Evolutionary conservation across 139 green algal species (phyloP).

Genomic region (Diplosphaera chodatii): DNA sequence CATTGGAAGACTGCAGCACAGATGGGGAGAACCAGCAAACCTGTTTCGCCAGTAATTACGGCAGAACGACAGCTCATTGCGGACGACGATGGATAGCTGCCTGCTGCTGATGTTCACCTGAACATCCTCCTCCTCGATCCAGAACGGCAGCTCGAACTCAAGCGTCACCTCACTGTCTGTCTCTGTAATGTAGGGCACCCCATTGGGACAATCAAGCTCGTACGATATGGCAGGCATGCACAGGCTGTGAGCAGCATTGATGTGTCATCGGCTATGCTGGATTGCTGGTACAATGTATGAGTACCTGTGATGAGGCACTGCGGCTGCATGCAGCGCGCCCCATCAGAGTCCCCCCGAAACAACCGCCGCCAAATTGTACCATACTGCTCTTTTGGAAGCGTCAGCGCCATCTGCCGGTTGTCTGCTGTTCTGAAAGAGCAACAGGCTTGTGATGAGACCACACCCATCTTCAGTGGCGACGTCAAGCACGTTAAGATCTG

Average conservation of each 20-base stretch:
- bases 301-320: conserved; percentile 40
- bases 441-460: background rate
- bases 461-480: too few species aligned
- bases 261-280: too few species aligned
- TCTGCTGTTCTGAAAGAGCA: conserved; percentile 30
- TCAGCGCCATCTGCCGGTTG: conserved; percentile 39
- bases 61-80: conserved; percentile 32
- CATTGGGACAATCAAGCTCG: too few species aligned
- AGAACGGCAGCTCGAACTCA: conserved; percentile 62
- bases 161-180: conserved; percentile 46
- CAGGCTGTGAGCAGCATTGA: too few species aligned
- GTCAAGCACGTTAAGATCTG: too few species aligned
- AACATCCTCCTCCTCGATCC: conserved; percentile 59
- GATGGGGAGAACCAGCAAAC: too few species aligned
- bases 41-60: conserved; percentile 56
- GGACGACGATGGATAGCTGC: conserved; percentile 28
- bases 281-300: too few species aligned
- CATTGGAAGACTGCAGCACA: too few species aligned
- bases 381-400: conserved; percentile 37
- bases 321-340: conserved; percentile 39
- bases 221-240: too few species aligned
- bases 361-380: conserved; percentile 41
- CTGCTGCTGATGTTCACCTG: conserved; percentile 25
- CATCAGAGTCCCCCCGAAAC: conserved; percentile 57
- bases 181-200: conserved; percentile 31